Percentiles rank a stretch among this genome's conserved stretches.
Conservation (phyloP, 2,329 filamentous ascomycete genomes). For the Cercospora sojina region DNA sequence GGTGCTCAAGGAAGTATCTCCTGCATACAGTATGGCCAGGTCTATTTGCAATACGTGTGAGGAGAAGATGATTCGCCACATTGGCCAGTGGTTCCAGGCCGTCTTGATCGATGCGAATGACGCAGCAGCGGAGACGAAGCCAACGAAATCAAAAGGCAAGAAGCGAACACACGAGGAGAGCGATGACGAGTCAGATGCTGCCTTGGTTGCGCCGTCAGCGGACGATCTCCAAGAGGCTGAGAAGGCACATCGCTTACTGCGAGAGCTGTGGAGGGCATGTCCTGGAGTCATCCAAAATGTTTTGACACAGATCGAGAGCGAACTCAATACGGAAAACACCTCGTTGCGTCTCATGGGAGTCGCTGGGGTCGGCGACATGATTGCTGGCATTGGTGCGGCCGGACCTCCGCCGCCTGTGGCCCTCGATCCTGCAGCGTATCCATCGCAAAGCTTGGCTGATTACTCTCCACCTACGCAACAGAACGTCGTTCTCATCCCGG, state of each 20-base stretch:
- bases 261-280: constrained; percentile 90
- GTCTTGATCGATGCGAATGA: constrained; percentile 82
- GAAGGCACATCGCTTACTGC: constrained; percentile 84
- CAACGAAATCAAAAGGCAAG: constrained; percentile 52
- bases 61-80: constrained; percentile 91
- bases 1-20: constrained; percentile 74
- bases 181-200: constrained; percentile 44
- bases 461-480: constrained; percentile 44
- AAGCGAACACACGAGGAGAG: constrained; percentile 43
- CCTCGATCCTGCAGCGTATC: constrained; percentile 81
- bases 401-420: constrained; percentile 71
- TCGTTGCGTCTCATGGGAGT: constrained; percentile 84
- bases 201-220: constrained; percentile 60
- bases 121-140: constrained; percentile 28
- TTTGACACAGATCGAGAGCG: constrained; percentile 87
- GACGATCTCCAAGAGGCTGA: constrained; percentile 82
- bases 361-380: constrained; percentile 92
- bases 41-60: constrained; percentile 84
- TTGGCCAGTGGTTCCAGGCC: constrained; percentile 95
- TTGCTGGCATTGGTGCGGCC: constrained; percentile 87
- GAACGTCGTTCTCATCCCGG: constrained; percentile 73
- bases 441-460: constrained; percentile 59
- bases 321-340: constrained; percentile 85
- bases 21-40: constrained; percentile 95
- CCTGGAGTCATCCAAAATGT: constrained; percentile 89